Evolutionary conservation across 441 rosid genomes (phyloP), one percentile per base, ranked within the genome.

Genomic region (Corymbia calophylla): DNA sequence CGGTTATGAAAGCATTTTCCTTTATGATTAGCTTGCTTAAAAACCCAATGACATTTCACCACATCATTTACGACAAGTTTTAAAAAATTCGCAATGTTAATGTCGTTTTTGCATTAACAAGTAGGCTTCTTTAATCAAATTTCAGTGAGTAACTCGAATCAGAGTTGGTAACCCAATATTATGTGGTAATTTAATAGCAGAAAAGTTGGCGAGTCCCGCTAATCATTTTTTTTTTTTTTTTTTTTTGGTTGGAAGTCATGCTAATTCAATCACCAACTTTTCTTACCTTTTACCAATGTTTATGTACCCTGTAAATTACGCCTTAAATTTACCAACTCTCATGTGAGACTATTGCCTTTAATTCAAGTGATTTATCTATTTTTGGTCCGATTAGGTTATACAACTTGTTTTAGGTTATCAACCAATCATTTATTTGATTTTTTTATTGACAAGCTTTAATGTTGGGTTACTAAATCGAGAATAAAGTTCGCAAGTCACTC

Each of bases 91-190:
- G 21, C 32, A 5, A 10, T 66, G 73, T 0, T 66, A 64, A 64
- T 64, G 11, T n/a, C 39, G 15, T 64, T n/a, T 68, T 68, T 58
- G 29, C 0, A 4, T 4, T 58, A 58, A 39, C 5, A 39, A 58
- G 62, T 56, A 23, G 62, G 62, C 62, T 56, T 25, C 23, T 58
- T 58, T 58, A 1, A 58, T 29, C 1, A 58, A 58, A 58, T 23
- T 58, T 29, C 14, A 0, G n/a, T 58, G 64, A 58, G 64, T 1
- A 58, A 0, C 64, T 58, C 0, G 25, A 58, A 58, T 58, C 0
- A 6, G 1, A 58, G 23, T 9, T 58, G 64, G 25, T 23, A 58
- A 1, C 3, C n/a, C 64, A 58, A 25, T 58, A 58, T 58, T 25
- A 58, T 9, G 64, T 29, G 0, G 64, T 25, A 58, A 23, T 58